phyloP scores from a whole-genome alignment of 2,329 filamentous ascomycete genomes.

The Apiospora rasikravindrae region DNA sequence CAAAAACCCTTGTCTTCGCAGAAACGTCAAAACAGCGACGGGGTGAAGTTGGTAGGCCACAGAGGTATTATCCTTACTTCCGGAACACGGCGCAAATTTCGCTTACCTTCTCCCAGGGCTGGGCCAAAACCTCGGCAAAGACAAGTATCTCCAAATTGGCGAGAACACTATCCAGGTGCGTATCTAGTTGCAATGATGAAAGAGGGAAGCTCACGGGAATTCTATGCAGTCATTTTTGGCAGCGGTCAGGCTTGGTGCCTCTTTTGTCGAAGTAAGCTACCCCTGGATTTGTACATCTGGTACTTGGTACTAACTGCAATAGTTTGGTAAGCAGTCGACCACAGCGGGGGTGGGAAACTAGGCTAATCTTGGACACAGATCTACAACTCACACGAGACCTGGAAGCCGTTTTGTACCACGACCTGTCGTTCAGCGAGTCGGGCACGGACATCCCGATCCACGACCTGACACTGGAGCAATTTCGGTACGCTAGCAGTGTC shows the following conservation, averaged over 20 bases:
- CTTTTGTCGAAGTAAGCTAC: constrained; percentile 34
- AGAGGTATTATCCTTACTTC: background rate
- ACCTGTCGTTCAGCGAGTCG: constrained; percentile 47
- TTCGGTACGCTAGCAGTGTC: constrained; percentile 37
- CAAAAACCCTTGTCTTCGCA: background rate
- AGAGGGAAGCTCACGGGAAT: background rate
- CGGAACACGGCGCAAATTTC: too few relatives aligned
- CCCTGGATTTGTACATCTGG: background rate
- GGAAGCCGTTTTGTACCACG: constrained; percentile 46
- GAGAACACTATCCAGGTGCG: constrained; percentile 1
- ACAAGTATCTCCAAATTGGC: constrained; percentile 1
- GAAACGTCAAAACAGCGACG: background rate
- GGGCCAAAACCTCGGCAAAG: background rate
- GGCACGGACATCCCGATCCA: constrained; percentile 48
- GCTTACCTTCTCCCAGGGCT: background rate
- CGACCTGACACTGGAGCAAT: constrained; percentile 45
- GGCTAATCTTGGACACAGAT: constrained; percentile 31
- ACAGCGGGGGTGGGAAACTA: background rate
- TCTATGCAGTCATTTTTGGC: background rate
- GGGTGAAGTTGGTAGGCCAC: background rate
- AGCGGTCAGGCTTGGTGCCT: background rate
- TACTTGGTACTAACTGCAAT: background rate
- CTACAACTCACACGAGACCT: constrained; percentile 47
- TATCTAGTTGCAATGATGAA: fast-evolving
- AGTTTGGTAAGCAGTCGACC: background rate